These are phyloP conservation scores for Forsythia suspensa DNA, from an alignment of 257 asterid species.

Conservation along the genomic window DNA sequence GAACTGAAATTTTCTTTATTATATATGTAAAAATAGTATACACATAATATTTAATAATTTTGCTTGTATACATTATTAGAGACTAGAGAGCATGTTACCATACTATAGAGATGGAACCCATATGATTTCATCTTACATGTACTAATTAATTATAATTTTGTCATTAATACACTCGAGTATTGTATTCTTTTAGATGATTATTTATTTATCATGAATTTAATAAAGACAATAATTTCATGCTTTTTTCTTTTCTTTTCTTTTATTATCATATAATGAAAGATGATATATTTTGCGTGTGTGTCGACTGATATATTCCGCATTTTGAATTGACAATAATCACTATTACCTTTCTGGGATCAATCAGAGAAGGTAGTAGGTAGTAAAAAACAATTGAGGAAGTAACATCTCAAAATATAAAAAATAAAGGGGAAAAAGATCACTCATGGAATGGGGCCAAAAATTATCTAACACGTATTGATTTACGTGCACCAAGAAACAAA, in stretches of 20 bases:
- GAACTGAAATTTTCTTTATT: constrained; percentile 17
- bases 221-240: background rate
- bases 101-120: background rate
- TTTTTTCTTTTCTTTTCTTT: background rate
- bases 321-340: background rate
- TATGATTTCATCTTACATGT: background rate
- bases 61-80: background rate
- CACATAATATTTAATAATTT: background rate
- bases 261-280: background rate
- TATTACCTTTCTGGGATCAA: background rate
- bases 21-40: background rate
- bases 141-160: background rate
- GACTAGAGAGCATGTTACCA: background rate
- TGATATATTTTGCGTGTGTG: too few relatives aligned
- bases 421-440: background rate
- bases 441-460: background rate
- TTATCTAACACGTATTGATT: too few relatives aligned
- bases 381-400: background rate
- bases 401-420: background rate
- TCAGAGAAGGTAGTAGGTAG: background rate
- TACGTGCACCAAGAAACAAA: too few relatives aligned
- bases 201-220: background rate
- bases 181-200: background rate
- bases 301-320: background rate
- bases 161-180: background rate